phyloP scores from a whole-genome alignment of 768 basidiomycete species.

The Trametes cubensis region DNA sequence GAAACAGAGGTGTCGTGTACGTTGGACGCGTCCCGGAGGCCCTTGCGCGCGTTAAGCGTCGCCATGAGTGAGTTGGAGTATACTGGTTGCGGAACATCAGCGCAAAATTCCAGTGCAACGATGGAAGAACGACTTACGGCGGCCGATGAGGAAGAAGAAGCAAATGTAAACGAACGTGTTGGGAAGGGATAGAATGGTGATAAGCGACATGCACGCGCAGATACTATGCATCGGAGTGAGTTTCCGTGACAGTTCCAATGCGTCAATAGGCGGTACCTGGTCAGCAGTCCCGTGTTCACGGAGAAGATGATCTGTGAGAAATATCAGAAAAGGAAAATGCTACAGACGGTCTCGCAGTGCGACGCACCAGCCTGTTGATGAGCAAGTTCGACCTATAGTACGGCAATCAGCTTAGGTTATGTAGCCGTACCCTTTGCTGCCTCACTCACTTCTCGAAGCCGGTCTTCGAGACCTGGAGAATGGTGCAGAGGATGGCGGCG shows the following conservation, averaged over 20 bases:
- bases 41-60: conserved; percentile 14
- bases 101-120: neutral
- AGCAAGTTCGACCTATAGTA: conserved; percentile 41
- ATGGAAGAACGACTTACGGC: conserved; percentile 36
- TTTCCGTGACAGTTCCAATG: neutral
- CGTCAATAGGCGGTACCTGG: conserved; percentile 25
- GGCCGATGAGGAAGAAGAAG: conserved; percentile 57
- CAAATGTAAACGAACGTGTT: conserved; percentile 57
- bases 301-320: conserved; percentile 40
- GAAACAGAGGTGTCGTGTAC: conserved; percentile 3
- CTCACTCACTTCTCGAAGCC: conserved; percentile 45
- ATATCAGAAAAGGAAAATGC: neutral
- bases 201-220: conserved; percentile 46
- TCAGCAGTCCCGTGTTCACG: conserved; percentile 45
- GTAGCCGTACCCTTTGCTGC: conserved; percentile 12
- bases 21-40: neutral
- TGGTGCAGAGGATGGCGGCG: conserved; percentile 49
- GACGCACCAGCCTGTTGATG: conserved; percentile 37
- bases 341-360: too few species aligned
- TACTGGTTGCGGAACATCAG: neutral
- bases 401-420: neutral
- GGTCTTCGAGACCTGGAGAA: conserved; percentile 52
- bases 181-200: conserved; percentile 49
- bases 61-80: conserved; percentile 17
- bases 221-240: conserved; percentile 22